Conservation (phyloP, 306 rosid genomes). For the Psophocarpus tetragonolobus region DNA sequence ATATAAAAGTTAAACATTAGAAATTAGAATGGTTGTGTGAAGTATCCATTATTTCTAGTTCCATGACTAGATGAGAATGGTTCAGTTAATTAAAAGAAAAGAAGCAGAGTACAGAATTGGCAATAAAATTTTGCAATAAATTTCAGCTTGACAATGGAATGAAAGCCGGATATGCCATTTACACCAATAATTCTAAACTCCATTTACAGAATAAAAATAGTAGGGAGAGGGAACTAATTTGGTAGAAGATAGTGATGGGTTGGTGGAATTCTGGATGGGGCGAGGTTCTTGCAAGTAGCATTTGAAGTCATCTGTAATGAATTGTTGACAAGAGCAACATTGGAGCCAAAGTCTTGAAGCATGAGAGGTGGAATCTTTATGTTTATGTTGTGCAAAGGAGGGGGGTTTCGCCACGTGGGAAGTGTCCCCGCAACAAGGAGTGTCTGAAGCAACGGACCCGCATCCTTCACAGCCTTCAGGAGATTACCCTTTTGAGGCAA, state of each 20-base stretch:
- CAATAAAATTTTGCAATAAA: neutral
- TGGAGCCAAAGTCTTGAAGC: slow-evolving; percentile 27
- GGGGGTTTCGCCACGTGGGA: slow-evolving; percentile 79
- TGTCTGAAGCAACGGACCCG: slow-evolving; percentile 71
- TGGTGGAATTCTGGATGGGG: slow-evolving; percentile 46
- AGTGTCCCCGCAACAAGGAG: slow-evolving; percentile 69
- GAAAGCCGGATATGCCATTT: slow-evolving; percentile 44
- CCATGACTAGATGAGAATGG: too few relatives aligned
- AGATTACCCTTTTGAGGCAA: slow-evolving; percentile 76
- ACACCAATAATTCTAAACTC: slow-evolving; percentile 44
- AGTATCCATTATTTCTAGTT: too few relatives aligned
- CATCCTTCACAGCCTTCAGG: slow-evolving; percentile 56
- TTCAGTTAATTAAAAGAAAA: too few relatives aligned
- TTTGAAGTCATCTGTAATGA: slow-evolving; percentile 25
- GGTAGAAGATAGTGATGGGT: slow-evolving; percentile 43
- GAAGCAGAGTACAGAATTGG: too few relatives aligned
- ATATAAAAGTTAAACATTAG: too few relatives aligned
- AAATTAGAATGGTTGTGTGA: too few relatives aligned
- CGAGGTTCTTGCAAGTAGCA: slow-evolving; percentile 31
- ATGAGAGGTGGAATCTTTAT: slow-evolving; percentile 58
- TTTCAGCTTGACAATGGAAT: slow-evolving; percentile 27
- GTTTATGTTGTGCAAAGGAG: slow-evolving; percentile 53
- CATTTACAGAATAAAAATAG: slow-evolving; percentile 3
- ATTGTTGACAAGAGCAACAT: slow-evolving; percentile 37
- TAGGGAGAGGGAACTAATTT: neutral